Evolutionary conservation across 257 asterid genomes (phyloP), one percentile per base, ranked within the genome.

Genomic region (Perilla frutescens): DNA sequence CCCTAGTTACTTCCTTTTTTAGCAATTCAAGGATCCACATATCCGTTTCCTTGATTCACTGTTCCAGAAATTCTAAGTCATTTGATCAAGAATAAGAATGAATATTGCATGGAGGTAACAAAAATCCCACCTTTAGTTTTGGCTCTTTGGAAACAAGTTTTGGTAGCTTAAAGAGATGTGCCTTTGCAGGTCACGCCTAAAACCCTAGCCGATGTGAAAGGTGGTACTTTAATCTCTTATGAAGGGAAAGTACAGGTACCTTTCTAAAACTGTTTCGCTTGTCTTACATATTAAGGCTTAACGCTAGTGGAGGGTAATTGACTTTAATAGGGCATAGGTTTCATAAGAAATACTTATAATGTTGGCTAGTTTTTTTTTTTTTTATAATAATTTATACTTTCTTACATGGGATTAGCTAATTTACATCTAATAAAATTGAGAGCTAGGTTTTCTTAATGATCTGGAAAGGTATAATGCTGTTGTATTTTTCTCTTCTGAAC

Each of bases 81-180:
- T 84, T 72, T 95, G 90, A 78, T 95, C 76, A 82, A 75, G 36
- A 89, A 95, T 74, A 89, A 95, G 87, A 95, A 90, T 45, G 98
- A 95, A 73, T 95, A 95, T 76, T 92, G 98, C 94, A 95, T 95
- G 99, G 99, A 95, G 99, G 98, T 92, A 84, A 62, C 57, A 39
- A 6, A 20, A 54, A 50, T 47, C 39, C 54, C 13, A 32, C 67
- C 32, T 66, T 61, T 12, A 47, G 12, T 40, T 75, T 49, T 59
- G 20, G 12, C 64, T 78, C 43, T 58, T 48, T 6, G 39, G 1
- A 39, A 58, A 37, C 55, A 14, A 32, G 44, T 15, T 62, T 43
- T 54, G 41, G 76, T 70, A 20, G 72, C 48, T 66, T 58, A 79
- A 29, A 68, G 51, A 44, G 63, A 51, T 9, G 62, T 63, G 26